These are phyloP conservation scores for Wallacemonas collosoma DNA, from an alignment of 208 protist genomes.

Conservation along the genomic window DNA sequence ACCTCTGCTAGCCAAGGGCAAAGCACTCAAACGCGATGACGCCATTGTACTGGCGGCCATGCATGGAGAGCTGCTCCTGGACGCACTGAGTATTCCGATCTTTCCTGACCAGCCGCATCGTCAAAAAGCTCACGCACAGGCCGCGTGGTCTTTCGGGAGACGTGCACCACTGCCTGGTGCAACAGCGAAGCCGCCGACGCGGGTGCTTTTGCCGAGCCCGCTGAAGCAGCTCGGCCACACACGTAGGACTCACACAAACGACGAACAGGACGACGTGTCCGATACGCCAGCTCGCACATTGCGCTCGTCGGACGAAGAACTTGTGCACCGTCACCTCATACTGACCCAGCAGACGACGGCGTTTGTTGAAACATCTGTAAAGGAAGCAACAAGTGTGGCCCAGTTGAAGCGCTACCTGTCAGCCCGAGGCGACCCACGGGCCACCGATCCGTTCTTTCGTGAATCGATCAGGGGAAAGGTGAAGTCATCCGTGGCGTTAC, in stretches of 20 bases:
- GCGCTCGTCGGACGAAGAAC: slow-evolving; percentile 61
- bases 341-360: slow-evolving; percentile 55
- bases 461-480: slow-evolving; percentile 44
- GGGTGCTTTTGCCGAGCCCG: slow-evolving; percentile 55
- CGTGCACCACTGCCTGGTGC: slow-evolving; percentile 65
- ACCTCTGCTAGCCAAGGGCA: slow-evolving; percentile 60
- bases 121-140: slow-evolving; percentile 71
- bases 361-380: slow-evolving; percentile 59
- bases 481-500: slow-evolving; percentile 81
- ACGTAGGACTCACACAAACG: too few relatives aligned
- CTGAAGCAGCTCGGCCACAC: slow-evolving; percentile 48
- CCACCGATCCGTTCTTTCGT: slow-evolving; percentile 65
- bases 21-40: slow-evolving; percentile 46
- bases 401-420: slow-evolving; percentile 54
- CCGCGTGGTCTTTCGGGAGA: slow-evolving; percentile 79
- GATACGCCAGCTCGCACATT: slow-evolving; percentile 16
- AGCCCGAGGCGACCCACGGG: slow-evolving; percentile 29
- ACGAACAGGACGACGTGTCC: too few relatives aligned
- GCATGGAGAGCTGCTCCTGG: slow-evolving; percentile 88
- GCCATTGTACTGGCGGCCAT: slow-evolving; percentile 81
- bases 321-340: slow-evolving; percentile 57
- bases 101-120: slow-evolving; percentile 56
- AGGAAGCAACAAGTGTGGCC: slow-evolving; percentile 46
- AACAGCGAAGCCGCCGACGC: slow-evolving; percentile 35
- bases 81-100: slow-evolving; percentile 57